Conservation (phyloP, 1,139 yeast genomes). For the Saccharomyces pastorianus region DNA sequence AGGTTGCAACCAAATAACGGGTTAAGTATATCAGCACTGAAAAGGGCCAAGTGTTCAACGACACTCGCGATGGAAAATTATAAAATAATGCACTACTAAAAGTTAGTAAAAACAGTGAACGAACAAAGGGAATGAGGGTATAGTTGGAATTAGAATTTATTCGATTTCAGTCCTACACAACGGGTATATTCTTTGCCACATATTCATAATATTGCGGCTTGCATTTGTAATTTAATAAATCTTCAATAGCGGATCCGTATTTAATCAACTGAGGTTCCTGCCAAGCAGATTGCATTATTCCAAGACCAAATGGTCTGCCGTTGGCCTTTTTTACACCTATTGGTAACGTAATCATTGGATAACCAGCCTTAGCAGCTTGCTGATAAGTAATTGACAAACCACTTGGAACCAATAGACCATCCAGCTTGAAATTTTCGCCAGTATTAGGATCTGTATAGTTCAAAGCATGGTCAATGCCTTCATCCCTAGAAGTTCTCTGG, state of each 20-base stretch:
- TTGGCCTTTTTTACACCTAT: conserved; percentile 11
- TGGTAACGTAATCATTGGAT: conserved; percentile 24
- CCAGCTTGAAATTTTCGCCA: conserved; percentile 22
- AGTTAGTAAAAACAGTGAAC: no score
- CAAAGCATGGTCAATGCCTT: not conserved
- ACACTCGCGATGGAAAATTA: no score
- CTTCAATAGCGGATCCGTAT: conserved; percentile 27
- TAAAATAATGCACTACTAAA: no score
- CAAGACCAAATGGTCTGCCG: conserved; percentile 26
- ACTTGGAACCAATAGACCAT: conserved; percentile 24
- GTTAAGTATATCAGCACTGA: no score
- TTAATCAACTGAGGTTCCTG: conserved; percentile 23
- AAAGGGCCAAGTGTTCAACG: no score
- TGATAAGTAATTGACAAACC: conserved; percentile 22
- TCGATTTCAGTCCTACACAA: not conserved
- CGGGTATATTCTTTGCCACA: conserved; percentile 24
- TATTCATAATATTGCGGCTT: conserved; percentile 22
- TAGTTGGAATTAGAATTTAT: not conserved
- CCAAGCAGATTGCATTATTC: conserved; percentile 27
- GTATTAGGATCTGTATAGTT: conserved; percentile 19
- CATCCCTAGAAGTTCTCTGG: not conserved
- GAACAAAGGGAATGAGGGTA: no score
- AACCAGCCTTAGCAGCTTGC: conserved; percentile 25
- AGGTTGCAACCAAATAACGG: no score
- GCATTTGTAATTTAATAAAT: conserved; percentile 15